Conservation (phyloP, 495 filamentous ascomycete genomes). For the Aspergillus panamensis region DNA sequence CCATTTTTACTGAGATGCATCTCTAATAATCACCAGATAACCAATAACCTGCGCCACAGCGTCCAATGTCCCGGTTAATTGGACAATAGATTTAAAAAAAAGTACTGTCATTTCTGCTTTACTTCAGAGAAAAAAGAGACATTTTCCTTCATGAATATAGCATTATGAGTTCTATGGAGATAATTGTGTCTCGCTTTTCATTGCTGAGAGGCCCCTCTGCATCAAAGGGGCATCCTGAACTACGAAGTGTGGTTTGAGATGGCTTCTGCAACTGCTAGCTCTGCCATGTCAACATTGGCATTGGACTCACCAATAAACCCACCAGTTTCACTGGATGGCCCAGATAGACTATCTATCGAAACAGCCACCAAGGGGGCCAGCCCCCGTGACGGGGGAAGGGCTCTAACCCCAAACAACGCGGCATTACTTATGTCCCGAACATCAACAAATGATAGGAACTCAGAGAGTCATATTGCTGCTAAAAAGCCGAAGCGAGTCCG, state of each 20-base stretch:
- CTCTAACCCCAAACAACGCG: constrained; percentile 21
- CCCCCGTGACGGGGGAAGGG: not conserved
- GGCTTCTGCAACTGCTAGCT: constrained; percentile 10
- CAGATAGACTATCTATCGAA: not conserved
- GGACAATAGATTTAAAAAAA: too few species aligned
- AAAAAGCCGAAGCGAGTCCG: constrained; percentile 66
- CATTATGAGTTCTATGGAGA: not conserved
- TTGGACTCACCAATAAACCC: constrained; percentile 1
- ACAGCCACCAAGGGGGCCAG: not conserved
- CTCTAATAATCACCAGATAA: too few species aligned
- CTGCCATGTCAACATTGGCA: constrained; percentile 9
- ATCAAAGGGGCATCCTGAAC: not conserved
- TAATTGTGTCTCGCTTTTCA: not conserved
- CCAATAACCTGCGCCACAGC: too few species aligned
- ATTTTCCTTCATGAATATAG: too few species aligned
- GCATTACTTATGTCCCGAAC: constrained; percentile 12
- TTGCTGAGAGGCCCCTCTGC: not conserved
- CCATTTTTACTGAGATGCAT: not conserved
- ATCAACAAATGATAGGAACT: constrained; percentile 15
- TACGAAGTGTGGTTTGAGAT: not conserved
- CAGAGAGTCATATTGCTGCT: constrained; percentile 27
- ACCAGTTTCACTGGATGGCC: not conserved
- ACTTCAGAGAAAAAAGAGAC: too few species aligned
- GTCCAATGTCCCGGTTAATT: too few species aligned
- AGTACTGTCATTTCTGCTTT: too few species aligned